Base-by-base conservation (phyloP, 805 yeast genomes). In the Wickerhamiella vanderwaltii region DNA sequence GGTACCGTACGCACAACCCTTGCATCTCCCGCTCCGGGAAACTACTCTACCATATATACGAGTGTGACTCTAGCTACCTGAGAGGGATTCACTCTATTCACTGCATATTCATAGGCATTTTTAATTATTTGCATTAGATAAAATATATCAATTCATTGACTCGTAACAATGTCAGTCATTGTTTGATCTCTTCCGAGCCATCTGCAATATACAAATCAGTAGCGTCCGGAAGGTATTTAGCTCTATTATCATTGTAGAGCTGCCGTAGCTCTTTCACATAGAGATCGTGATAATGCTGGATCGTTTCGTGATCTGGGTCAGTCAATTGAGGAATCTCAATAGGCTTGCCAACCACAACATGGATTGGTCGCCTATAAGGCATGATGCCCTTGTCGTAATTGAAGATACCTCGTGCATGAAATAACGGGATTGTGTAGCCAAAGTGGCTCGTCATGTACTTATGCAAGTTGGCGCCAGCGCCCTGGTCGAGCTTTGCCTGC, bases 341-440 rank as follows among this genome's bases (percentile, higher is more conserved):
- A n/a, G 69, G 67, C 26, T 48, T 44, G 9, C 69, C 69, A 4
- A 64, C 65, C 7, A 44, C 93, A 11, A 91, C 68, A 47, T 82
- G 69, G 43, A 91, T 77, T 2, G 83, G 83, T 41, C 78, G 72
- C 49, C 96, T 68, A 57, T 74, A 87, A 1, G 98, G 97, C 44
- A 91, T 60, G 23, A 91, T 62, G 0, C 98, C 98, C 62, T 81
- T 83, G 56, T 86, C 95, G 53, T 87, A 83, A 53, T 88, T 84
- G 62, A 88, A 87, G 1, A 91, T 67, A 0, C 97, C 96, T 34
- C 97, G 67, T 1, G 95, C 95, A 56, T 83, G 79, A 62, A 91
- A 81, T 37, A 91, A 72, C 1, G 98, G 98, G 4, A 91, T 54
- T 0, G 98, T 87, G 60, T 88, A 88, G 1, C 88, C 91, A 41